Evolutionary conservation across 768 basidiomycete species (phyloP).

Genomic region (Rhodotorula toruloides): DNA sequence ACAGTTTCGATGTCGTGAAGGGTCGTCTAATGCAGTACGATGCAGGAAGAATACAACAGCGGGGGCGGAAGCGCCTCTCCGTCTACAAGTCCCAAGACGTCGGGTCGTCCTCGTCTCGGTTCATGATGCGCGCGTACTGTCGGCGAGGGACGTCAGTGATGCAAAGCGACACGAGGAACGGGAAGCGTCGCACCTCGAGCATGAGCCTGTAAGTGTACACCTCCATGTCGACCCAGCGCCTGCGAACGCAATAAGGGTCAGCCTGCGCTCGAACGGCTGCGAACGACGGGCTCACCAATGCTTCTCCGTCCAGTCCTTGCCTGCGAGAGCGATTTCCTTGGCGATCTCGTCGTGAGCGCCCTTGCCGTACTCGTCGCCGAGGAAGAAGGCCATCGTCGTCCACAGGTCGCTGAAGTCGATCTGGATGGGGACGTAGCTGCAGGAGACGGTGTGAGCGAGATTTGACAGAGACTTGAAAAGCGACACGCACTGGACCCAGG

Average conservation of each 20-base stretch:
- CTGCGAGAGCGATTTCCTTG: slow-evolving; percentile 44
- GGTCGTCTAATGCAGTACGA: neutral
- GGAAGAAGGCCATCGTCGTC: slow-evolving; percentile 48
- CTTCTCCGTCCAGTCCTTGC: slow-evolving; percentile 45
- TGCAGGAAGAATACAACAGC: neutral
- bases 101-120: slow-evolving; percentile 32
- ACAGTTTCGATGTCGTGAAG: too few relatives aligned
- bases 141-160: neutral
- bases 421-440: slow-evolving; percentile 44
- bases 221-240: slow-evolving; percentile 47
- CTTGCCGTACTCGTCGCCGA: slow-evolving; percentile 42
- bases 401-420: slow-evolving; percentile 46
- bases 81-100: slow-evolving; percentile 28
- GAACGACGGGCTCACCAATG: slow-evolving; percentile 17
- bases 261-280: neutral
- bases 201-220: slow-evolving; percentile 48
- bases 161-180: too few relatives aligned
- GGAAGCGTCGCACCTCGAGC: slow-evolving; percentile 39
- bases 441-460: neutral
- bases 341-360: slow-evolving; percentile 48
- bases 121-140: slow-evolving; percentile 39
- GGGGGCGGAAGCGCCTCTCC: neutral
- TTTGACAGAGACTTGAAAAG: neutral
- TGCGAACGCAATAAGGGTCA: slow-evolving; percentile 40
- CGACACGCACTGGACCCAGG: slow-evolving; percentile 47